Evolutionary conservation across 129 eudicot species (phyloP).

Genomic region (Pseudognaphalium luteoalbum): DNA sequence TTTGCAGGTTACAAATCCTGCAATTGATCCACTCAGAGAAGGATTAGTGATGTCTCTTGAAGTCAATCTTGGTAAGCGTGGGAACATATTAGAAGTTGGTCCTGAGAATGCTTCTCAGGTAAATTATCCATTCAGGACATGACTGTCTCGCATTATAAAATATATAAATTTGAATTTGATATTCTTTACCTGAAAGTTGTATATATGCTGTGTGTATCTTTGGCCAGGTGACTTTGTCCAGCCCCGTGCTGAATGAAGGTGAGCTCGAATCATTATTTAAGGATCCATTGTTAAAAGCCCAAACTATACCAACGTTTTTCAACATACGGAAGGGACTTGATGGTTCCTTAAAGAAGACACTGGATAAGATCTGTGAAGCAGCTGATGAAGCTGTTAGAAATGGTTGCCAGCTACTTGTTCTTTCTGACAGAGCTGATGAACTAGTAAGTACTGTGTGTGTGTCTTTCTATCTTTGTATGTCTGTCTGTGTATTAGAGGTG

Average conservation of each 20-base stretch:
- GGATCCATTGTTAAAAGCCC: conserved; percentile 76
- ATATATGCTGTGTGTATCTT: conserved; percentile 17
- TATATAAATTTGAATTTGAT: neutral
- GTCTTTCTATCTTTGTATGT: neutral
- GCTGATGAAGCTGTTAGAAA: conserved; percentile 99
- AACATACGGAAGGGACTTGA: conserved; percentile 90
- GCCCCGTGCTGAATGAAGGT: conserved; percentile 92
- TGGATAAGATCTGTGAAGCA: conserved; percentile 86
- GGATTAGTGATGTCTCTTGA: conserved; percentile 99
- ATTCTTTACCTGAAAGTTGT: neutral
- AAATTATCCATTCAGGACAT: conserved; percentile 14
- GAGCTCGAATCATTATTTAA: conserved; percentile 81
- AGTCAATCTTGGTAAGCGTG: conserved; percentile 96
- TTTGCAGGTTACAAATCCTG: conserved; percentile 94
- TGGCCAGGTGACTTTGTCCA: conserved; percentile 76
- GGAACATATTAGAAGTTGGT: conserved; percentile 91
- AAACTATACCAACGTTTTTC: conserved; percentile 75
- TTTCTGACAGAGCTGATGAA: conserved; percentile 93
- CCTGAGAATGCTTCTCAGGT: conserved; percentile 99
- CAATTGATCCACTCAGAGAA: conserved; percentile 98
- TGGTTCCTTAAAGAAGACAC: conserved; percentile 80
- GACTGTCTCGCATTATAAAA: neutral
- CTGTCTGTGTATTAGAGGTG: neutral
- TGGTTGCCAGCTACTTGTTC: conserved; percentile 95
- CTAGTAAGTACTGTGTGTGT: conserved; percentile 50